These are phyloP conservation scores for Acacia crassicarpa DNA, from an alignment of 306 rosid genomes.

Conservation along the genomic window DNA sequence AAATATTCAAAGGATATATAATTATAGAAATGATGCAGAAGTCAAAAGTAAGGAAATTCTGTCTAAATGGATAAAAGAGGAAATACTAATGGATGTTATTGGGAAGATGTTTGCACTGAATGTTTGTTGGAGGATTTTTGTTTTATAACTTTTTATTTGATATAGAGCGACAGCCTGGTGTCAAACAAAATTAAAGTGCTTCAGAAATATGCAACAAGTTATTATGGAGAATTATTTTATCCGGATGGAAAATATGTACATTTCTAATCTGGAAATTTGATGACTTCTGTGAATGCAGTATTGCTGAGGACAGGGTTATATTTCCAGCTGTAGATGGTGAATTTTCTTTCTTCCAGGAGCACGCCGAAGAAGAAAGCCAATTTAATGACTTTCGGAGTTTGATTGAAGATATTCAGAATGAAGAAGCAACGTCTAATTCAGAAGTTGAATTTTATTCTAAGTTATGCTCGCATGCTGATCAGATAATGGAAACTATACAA, in stretches of 20 bases:
- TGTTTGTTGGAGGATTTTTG: background rate
- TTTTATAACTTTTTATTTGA: background rate
- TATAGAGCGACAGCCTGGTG: background rate
- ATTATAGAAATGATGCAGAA: background rate
- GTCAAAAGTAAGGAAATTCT: background rate
- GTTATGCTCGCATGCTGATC: conserved; percentile 94
- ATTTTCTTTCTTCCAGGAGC: conserved; percentile 85
- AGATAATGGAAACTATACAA: conserved; percentile 85
- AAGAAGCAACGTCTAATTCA: conserved; percentile 74
- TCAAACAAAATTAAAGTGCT: conserved; percentile 18
- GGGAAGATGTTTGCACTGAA: background rate
- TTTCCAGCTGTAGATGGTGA: conserved; percentile 98
- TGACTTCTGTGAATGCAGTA: conserved; percentile 62
- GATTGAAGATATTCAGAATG: conserved; percentile 88
- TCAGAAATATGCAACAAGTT: background rate
- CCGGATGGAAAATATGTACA: conserved; percentile 1
- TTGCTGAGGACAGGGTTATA: conserved; percentile 96
- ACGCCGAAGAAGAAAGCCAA: conserved; percentile 92
- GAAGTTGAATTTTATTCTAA: conserved; percentile 82
- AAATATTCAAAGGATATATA: background rate
- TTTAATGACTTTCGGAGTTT: conserved; percentile 86
- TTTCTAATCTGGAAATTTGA: conserved; percentile 27
- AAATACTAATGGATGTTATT: background rate
- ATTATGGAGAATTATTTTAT: background rate
- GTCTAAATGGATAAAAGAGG: background rate